These are phyloP conservation scores for maize (Zea mays) DNA, from an alignment of 176 grass and related monocot species.

Conservation along the genomic window Zm-B73-REFERENCE-NAM-5.0 NC_050100.1:100435001-100435500, in stretches of 20 bases:
- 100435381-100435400: neutral
- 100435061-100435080: too few relatives aligned
- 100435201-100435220: neutral
- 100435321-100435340: slow-evolving; percentile 46
- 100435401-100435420: neutral
- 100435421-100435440: neutral
- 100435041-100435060: too few relatives aligned
- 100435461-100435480: neutral
- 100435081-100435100: too few relatives aligned
- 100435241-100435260: slow-evolving; percentile 56
- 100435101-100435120: too few relatives aligned
- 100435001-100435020: too few relatives aligned
- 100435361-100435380: slow-evolving; percentile 46
- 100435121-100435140: too few relatives aligned
- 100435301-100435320: neutral
- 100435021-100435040: too few relatives aligned
- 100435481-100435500: neutral
- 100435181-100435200: neutral
- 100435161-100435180: neutral
- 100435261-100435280: slow-evolving; percentile 46
- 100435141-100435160: too few relatives aligned
- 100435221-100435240: slow-evolving; percentile 6
- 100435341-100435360: slow-evolving; percentile 35
- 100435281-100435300: slow-evolving; percentile 31
- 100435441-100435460: neutral